Evolutionary conservation across 306 rosid species (phyloP).

Genomic region (Ammopiptanthus mongolicus): DNA sequence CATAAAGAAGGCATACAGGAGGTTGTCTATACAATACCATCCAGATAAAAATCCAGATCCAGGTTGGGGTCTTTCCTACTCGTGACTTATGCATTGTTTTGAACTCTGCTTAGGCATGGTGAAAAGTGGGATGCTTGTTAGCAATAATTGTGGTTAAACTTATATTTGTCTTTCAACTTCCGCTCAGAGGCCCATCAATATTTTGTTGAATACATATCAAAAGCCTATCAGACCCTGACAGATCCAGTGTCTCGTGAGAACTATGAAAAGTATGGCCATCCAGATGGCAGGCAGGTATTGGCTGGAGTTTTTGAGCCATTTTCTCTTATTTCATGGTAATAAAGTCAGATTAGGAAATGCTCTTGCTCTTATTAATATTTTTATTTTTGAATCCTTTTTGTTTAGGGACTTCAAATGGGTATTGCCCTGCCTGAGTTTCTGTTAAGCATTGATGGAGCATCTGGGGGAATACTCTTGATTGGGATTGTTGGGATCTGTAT

Average conservation of each 20-base stretch:
- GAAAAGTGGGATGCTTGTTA: not conserved
- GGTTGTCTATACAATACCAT: constrained; percentile 58
- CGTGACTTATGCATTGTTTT: not conserved
- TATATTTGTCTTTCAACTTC: not conserved
- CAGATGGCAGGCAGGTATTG: constrained; percentile 66
- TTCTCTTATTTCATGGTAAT: not conserved
- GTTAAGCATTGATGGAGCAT: constrained; percentile 44
- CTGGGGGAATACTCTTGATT: constrained; percentile 58
- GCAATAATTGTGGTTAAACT: not conserved
- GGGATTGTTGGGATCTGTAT: constrained; percentile 69
- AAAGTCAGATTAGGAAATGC: not conserved
- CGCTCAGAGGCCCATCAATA: constrained; percentile 48
- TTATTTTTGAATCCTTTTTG: not conserved
- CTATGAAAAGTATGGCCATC: constrained; percentile 70
- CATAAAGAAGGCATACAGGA: constrained; percentile 59
- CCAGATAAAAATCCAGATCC: constrained; percentile 81
- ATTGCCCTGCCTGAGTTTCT: constrained; percentile 69
- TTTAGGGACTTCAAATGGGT: constrained; percentile 70
- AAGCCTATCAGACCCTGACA: constrained; percentile 68
- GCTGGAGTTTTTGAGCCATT: not conserved
- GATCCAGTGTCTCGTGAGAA: constrained; percentile 62
- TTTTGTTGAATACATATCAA: constrained; percentile 56
- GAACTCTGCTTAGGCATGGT: not conserved
- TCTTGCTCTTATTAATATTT: not conserved
- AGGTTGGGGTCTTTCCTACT: constrained; percentile 35